A percentile compares a stretch with the other conserved stretches of the same genome.
Evolutionary conservation across 2,329 filamentous ascomycete species (phyloP).

Genomic region (Nemania sp.): DNA sequence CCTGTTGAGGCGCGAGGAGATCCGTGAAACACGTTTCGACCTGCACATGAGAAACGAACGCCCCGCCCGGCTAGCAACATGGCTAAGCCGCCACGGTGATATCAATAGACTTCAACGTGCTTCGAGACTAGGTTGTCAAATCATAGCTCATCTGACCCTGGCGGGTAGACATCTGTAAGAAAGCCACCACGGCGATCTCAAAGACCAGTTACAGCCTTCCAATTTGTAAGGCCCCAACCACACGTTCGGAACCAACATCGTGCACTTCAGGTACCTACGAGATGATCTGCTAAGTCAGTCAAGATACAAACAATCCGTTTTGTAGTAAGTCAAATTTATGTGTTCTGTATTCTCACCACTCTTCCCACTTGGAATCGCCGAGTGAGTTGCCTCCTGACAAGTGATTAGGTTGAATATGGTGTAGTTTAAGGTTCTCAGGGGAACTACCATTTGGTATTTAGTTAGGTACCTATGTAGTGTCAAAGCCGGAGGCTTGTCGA

Average conservation of each 20-base stretch:
- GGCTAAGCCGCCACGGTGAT: constrained; percentile 4
- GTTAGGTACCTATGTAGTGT: too few relatives aligned
- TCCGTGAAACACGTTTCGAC: constrained; percentile 43
- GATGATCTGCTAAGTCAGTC: too few relatives aligned
- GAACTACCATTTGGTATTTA: too few relatives aligned
- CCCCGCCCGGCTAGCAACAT: constrained; percentile 6
- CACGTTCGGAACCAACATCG: too few relatives aligned
- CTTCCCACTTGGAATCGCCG: not conserved
- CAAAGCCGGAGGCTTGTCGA: not conserved
- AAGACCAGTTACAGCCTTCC: too few relatives aligned
- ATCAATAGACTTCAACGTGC: not conserved
- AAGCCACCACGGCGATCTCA: not conserved
- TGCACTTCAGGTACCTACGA: too few relatives aligned
- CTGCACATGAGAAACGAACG: constrained; percentile 14
- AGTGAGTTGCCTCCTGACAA: not conserved
- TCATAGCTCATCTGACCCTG: not conserved
- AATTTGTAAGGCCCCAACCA: too few relatives aligned
- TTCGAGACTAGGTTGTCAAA: constrained; percentile 2
- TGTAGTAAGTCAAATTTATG: not conserved
- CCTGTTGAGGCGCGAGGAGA: constrained; percentile 31
- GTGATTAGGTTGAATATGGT: not conserved
- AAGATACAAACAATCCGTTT: not conserved
- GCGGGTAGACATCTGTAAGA: not conserved
- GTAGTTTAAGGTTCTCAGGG: not conserved
- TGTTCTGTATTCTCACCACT: not conserved